A percentile compares a stretch with the other conserved stretches of the same genome.
Conservation (phyloP, 2,329 filamentous ascomycete species). For the Penicillium sp. region DNA sequence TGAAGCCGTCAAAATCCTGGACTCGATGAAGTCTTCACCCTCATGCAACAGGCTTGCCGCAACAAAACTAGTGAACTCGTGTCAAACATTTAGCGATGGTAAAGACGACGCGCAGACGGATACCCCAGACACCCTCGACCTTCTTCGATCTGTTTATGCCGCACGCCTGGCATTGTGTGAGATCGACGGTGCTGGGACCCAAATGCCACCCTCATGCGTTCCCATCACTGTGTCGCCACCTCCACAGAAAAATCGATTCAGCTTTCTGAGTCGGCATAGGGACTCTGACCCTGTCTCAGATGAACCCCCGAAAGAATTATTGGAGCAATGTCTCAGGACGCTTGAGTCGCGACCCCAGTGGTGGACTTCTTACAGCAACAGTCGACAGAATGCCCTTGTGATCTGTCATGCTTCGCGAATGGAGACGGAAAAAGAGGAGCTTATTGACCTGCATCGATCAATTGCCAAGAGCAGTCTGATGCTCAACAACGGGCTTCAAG, state of each 20-base stretch:
- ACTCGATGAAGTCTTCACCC: constrained; percentile 46
- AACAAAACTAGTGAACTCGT: constrained; percentile 53
- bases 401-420: constrained; percentile 62
- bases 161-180: constrained; percentile 64
- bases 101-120: constrained; percentile 24
- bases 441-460: constrained; percentile 40
- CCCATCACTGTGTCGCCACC: constrained; percentile 46
- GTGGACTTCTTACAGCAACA: constrained; percentile 66
- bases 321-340: constrained; percentile 54
- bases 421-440: constrained; percentile 55
- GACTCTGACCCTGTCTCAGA: constrained; percentile 16
- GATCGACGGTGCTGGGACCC: constrained; percentile 52
- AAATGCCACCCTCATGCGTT: constrained; percentile 52
- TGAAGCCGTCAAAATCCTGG: constrained; percentile 45
- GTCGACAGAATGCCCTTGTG: constrained; percentile 58
- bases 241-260: constrained; percentile 28
- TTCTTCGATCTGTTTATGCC: constrained; percentile 57
- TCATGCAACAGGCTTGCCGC: constrained; percentile 56
- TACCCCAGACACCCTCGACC: constrained; percentile 38
- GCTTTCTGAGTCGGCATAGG: constrained; percentile 22
- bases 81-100: constrained; percentile 48
- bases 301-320: constrained; percentile 21
- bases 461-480: constrained; percentile 38
- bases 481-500: constrained; percentile 35
- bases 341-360: constrained; percentile 56